A percentile compares a stretch with the other conserved stretches of the same genome.
These are phyloP conservation scores for Gynandropsis gynandra DNA, from an alignment of 345 rosid genomes.

Conservation along the genomic window DNA sequence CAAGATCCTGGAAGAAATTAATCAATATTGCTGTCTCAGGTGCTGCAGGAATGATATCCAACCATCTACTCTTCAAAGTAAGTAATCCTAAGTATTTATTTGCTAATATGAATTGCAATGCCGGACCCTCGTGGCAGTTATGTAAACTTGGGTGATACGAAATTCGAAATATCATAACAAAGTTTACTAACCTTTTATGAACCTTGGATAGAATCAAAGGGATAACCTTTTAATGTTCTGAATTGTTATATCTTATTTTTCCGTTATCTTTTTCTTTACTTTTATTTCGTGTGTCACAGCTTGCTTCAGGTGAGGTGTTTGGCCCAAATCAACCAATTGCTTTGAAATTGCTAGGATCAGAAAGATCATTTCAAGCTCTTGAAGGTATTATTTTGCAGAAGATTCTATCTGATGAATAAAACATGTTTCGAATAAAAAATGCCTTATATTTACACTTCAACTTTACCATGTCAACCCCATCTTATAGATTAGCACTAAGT, in stretches of 20 bases:
- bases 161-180: not conserved
- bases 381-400: constrained; percentile 48
- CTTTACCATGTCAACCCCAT: no score
- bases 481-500: no score
- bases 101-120: not conserved
- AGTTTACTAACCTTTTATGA: not conserved
- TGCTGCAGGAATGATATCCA: constrained; percentile 95
- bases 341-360: constrained; percentile 85
- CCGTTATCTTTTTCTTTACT: constrained; percentile 10
- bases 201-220: no score
- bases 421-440: no score
- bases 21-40: constrained; percentile 82
- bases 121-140: not conserved
- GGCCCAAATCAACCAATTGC: constrained; percentile 90
- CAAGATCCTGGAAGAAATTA: constrained; percentile 83
- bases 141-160: not conserved
- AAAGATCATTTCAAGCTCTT: constrained; percentile 85
- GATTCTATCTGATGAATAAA: no score
- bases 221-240: no score
- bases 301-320: constrained; percentile 90
- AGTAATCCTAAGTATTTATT: constrained; percentile 10
- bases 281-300: constrained; percentile 35
- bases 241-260: not conserved
- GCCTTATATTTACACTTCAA: no score
- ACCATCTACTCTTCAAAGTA: constrained; percentile 96